Evolutionary conservation across 2,329 filamentous ascomycete genomes (phyloP).

Genomic region (Pyrenophora teres): DNA sequence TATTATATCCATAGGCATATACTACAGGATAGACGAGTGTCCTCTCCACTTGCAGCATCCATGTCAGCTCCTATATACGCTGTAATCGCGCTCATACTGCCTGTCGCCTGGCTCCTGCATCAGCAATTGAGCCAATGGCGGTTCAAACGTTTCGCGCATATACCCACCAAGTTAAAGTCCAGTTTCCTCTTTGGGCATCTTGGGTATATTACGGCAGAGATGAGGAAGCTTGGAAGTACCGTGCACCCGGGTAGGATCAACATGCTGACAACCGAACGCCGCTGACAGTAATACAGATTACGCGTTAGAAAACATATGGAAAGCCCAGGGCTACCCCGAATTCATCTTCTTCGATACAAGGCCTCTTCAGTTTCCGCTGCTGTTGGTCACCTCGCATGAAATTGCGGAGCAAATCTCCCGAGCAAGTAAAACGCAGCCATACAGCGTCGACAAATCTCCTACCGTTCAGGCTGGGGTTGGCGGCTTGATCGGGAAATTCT

Average conservation of each 20-base stretch:
- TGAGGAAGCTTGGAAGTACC: conserved; percentile 31
- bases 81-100: conserved; percentile 25
- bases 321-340: conserved; percentile 32
- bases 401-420: conserved; percentile 44
- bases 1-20: not conserved
- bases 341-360: conserved; percentile 40
- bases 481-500: conserved; percentile 33
- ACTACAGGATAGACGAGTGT: not conserved
- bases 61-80: conserved; percentile 28
- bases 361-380: conserved; percentile 32
- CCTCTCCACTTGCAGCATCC: not conserved
- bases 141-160: conserved; percentile 30
- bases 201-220: conserved; percentile 31
- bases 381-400: conserved; percentile 37
- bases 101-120: conserved; percentile 28
- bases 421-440: conserved; percentile 34
- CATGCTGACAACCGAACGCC: not conserved
- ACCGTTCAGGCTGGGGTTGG: conserved; percentile 30
- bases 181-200: conserved; percentile 38
- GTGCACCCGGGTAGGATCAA: conserved; percentile 35
- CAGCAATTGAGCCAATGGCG: conserved; percentile 32
- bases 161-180: conserved; percentile 25
- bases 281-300: conserved; percentile 34
- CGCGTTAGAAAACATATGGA: conserved; percentile 36
- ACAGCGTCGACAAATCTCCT: conserved; percentile 42